A percentile compares a stretch with the other conserved stretches of the same genome.
Conservation (phyloP, 2,329 filamentous ascomycete genomes). For the Cordyceps javanica region DNA sequence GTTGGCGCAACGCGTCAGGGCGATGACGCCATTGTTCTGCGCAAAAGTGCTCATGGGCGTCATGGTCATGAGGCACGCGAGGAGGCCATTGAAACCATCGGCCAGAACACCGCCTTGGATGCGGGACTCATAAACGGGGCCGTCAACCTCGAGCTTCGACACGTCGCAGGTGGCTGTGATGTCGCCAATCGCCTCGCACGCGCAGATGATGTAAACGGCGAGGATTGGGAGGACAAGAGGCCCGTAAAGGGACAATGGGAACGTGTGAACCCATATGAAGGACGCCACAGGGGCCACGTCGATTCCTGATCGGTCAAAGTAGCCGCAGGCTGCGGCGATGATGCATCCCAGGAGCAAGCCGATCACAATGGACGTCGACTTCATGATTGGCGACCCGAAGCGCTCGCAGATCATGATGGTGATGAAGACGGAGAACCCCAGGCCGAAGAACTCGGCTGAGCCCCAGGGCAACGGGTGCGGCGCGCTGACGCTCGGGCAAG, state of each 20-base stretch:
- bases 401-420: slow-evolving; percentile 76
- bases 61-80: slow-evolving; percentile 72
- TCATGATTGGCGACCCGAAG: slow-evolving; percentile 80
- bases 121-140: slow-evolving; percentile 64
- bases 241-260: slow-evolving; percentile 64
- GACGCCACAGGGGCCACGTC: slow-evolving; percentile 63
- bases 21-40: slow-evolving; percentile 81
- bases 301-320: slow-evolving; percentile 70
- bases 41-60: slow-evolving; percentile 77
- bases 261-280: slow-evolving; percentile 76
- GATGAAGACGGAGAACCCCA: slow-evolving; percentile 74
- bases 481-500: slow-evolving; percentile 62
- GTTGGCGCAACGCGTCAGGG: slow-evolving; percentile 74
- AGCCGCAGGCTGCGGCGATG: slow-evolving; percentile 70
- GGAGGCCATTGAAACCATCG: slow-evolving; percentile 68
- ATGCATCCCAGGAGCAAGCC: slow-evolving; percentile 71
- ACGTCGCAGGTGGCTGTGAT: slow-evolving; percentile 80
- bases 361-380: slow-evolving; percentile 68
- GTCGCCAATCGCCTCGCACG: slow-evolving; percentile 74
- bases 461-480: slow-evolving; percentile 73
- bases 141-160: slow-evolving; percentile 67
- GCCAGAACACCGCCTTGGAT: slow-evolving; percentile 76
- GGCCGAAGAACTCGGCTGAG: slow-evolving; percentile 67
- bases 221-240: slow-evolving; percentile 68
- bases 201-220: slow-evolving; percentile 64